These are phyloP conservation scores for Dioscorea cayenensis DNA, from an alignment of 116 monocot genomes.

Conservation along the genomic window DNA sequence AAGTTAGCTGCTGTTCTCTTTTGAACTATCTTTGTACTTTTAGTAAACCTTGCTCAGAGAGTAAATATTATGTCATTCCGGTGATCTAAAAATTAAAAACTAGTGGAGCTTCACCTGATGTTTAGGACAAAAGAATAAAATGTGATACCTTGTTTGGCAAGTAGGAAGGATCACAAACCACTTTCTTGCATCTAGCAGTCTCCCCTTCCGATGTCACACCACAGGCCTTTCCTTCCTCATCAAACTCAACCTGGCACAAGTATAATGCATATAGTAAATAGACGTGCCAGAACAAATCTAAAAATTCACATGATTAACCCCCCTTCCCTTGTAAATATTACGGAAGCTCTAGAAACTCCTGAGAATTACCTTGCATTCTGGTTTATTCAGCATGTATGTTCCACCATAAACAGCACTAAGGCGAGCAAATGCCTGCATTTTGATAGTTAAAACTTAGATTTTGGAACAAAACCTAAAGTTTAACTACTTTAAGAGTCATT, in stretches of 20 bases:
- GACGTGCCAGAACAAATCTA: neutral
- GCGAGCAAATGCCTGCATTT: conserved; percentile 80
- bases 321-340: too few relatives aligned
- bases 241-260: conserved; percentile 69
- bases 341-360: too few relatives aligned
- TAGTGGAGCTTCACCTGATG: neutral
- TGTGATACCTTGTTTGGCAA: conserved; percentile 67
- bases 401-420: conserved; percentile 99
- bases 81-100: neutral
- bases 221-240: conserved; percentile 83
- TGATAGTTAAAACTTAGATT: neutral
- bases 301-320: neutral
- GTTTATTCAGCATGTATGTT: conserved; percentile 96
- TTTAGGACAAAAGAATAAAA: neutral
- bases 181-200: conserved; percentile 89
- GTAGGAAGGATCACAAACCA: conserved; percentile 94
- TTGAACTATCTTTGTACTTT: neutral
- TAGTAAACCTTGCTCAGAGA: neutral
- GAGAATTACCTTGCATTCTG: conserved; percentile 76
- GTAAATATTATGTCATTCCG: neutral
- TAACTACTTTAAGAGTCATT: neutral
- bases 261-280: neutral
- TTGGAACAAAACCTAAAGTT: neutral
- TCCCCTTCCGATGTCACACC: conserved; percentile 98
- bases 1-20: neutral